phyloP scores from a whole-genome alignment of 2,329 filamentous ascomycete species.

The Mycosphaerella arachidis region DNA sequence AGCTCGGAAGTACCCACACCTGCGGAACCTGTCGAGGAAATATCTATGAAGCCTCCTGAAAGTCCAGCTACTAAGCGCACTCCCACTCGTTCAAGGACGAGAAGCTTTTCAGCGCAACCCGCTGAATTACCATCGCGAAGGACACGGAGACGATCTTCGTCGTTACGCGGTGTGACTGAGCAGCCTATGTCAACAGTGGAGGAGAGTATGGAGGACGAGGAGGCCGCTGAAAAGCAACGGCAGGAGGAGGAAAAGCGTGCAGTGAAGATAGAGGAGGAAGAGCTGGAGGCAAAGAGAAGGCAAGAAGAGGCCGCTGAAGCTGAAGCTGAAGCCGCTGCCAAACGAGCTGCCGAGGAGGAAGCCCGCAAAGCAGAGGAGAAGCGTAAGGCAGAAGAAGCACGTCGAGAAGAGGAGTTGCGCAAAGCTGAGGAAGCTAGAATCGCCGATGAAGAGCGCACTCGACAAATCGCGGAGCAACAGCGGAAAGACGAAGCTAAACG shows the following conservation, averaged over 20 bases:
- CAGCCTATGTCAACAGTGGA: constrained; percentile 22
- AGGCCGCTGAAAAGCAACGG: constrained; percentile 14
- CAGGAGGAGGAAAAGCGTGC: constrained; percentile 18
- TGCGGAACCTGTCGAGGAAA: constrained; percentile 13
- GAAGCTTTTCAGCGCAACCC: constrained; percentile 25
- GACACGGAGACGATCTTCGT: constrained; percentile 26
- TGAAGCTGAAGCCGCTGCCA: constrained; percentile 22
- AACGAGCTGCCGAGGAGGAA: constrained; percentile 18
- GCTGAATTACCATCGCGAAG: constrained; percentile 17
- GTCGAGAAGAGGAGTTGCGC: constrained; percentile 21
- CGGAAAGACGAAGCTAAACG: constrained; percentile 21
- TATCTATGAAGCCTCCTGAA: constrained; percentile 27
- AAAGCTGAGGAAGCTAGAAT: constrained; percentile 14
- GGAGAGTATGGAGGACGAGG: constrained; percentile 20
- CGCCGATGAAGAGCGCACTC: constrained; percentile 24
- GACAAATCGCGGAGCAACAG: constrained; percentile 3
- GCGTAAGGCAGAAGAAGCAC: constrained; percentile 25
- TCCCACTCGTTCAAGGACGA: constrained; percentile 25
- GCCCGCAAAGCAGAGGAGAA: constrained; percentile 23
- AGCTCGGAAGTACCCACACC: constrained; percentile 20
- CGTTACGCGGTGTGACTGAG: constrained; percentile 21
- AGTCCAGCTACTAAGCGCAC: constrained; percentile 23
- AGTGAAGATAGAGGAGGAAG: constrained; percentile 11
- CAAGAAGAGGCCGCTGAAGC: constrained; percentile 24
- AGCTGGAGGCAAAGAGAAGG: constrained; percentile 16